phyloP scores from a whole-genome alignment of 352 stramenopile genomes.

The Aphanomyces euteiches region DNA sequence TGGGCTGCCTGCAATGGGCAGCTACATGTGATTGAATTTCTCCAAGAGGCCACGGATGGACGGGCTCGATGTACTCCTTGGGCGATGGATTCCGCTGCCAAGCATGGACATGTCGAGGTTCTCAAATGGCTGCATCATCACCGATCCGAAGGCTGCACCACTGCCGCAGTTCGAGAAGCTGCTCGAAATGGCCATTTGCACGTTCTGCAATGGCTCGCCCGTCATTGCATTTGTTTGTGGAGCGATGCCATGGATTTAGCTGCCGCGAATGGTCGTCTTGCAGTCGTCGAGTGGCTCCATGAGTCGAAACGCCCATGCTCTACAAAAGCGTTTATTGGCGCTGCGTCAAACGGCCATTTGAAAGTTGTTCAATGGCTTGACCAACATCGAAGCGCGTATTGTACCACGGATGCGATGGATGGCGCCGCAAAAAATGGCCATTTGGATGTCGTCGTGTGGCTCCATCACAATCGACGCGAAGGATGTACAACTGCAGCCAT shows the following conservation, averaged over 20 bases:
- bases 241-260: neutral
- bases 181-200: neutral
- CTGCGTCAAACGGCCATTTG: neutral
- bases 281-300: neutral
- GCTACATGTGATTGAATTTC: conserved; percentile 6
- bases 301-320: neutral
- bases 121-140: neutral
- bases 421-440: neutral
- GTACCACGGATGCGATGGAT: neutral
- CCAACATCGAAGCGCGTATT: neutral
- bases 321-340: neutral
- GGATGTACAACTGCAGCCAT: conserved; percentile 1
- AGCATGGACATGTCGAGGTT: neutral
- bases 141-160: neutral
- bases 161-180: neutral
- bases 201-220: neutral
- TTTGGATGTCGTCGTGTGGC: neutral
- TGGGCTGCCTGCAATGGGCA: conserved; percentile 4
- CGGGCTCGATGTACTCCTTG: neutral
- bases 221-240: neutral
- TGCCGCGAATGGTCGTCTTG: neutral
- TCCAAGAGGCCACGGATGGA: neutral
- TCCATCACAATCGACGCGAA: neutral
- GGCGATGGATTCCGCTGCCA: neutral
- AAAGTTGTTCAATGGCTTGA: neutral